These are phyloP conservation scores for Aegilops tauschii DNA, from an alignment of 176 grass and related monocot species.

Conservation along the genomic window DNA sequence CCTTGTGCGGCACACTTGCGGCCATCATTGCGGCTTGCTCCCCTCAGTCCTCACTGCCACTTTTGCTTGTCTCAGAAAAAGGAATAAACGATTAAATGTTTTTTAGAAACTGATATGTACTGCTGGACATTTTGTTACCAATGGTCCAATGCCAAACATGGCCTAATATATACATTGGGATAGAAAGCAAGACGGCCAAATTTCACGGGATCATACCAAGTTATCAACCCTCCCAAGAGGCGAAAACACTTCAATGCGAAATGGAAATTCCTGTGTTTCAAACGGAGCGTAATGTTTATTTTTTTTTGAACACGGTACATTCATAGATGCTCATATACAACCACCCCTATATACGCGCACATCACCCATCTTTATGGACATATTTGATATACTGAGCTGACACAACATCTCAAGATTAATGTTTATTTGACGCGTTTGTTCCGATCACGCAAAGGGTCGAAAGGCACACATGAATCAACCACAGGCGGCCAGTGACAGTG, in stretches of 20 bases:
- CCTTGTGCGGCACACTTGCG: conserved; percentile 23
- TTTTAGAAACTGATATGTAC: neutral
- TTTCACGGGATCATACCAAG: no score
- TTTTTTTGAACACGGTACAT: no score
- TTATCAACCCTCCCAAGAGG: no score
- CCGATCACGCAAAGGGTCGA: neutral
- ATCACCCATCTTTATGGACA: no score
- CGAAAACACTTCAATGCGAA: no score
- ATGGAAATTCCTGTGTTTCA: neutral
- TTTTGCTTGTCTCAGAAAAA: neutral
- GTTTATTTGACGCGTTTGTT: no score
- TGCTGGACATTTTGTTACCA: neutral
- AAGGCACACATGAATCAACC: neutral
- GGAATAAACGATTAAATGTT: neutral
- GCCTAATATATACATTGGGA: neutral
- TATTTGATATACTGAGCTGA: no score
- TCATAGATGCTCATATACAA: no score
- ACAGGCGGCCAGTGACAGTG: no score
- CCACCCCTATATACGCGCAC: no score
- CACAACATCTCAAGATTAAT: no score
- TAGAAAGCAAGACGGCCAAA: no score
- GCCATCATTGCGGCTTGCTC: conserved; percentile 25
- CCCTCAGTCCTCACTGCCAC: neutral
- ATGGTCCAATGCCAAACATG: neutral
- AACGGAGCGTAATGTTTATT: neutral